phyloP scores from a whole-genome alignment of 129 eudicot genomes.

The Flaveria ramosissima region DNA sequence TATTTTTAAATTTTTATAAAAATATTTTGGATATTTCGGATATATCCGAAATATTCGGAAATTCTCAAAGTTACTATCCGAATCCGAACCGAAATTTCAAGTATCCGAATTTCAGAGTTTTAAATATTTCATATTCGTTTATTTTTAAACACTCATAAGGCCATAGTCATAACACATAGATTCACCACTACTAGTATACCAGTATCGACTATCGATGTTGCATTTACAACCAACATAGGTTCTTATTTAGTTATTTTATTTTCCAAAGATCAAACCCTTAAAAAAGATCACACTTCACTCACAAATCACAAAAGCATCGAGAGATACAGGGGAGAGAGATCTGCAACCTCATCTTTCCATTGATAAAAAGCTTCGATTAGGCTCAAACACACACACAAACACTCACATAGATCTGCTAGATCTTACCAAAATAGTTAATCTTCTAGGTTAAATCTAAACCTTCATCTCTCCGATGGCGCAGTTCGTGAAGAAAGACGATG shows the following conservation, averaged over 20 bases:
- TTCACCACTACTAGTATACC: no score
- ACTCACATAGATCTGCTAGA: slow-evolving; percentile 13
- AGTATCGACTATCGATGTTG: no score
- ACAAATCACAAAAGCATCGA: neutral
- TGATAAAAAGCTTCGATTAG: neutral
- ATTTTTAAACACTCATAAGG: no score
- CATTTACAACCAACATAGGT: neutral
- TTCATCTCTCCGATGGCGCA: slow-evolving; percentile 58
- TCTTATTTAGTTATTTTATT: neutral
- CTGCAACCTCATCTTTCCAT: slow-evolving; percentile 25
- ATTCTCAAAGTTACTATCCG: no score
- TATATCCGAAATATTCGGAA: no score
- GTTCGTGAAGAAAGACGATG: slow-evolving; percentile 87
- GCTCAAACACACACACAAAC: neutral
- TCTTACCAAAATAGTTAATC: neutral
- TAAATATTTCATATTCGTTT: no score
- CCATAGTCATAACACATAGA: no score
- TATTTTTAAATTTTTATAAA: no score
- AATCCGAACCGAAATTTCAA: no score
- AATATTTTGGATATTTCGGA: no score
- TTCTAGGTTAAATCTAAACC: slow-evolving; percentile 7
- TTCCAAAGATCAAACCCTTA: slow-evolving; percentile 19
- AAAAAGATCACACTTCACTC: slow-evolving; percentile 26
- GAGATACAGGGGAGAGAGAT: slow-evolving; percentile 16
- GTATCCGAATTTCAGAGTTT: no score